Evolutionary conservation across 192 early-diverging fungal genomes (phyloP), one percentile per base, ranked within the genome.

Genomic region (Coemansia sp.): DNA sequence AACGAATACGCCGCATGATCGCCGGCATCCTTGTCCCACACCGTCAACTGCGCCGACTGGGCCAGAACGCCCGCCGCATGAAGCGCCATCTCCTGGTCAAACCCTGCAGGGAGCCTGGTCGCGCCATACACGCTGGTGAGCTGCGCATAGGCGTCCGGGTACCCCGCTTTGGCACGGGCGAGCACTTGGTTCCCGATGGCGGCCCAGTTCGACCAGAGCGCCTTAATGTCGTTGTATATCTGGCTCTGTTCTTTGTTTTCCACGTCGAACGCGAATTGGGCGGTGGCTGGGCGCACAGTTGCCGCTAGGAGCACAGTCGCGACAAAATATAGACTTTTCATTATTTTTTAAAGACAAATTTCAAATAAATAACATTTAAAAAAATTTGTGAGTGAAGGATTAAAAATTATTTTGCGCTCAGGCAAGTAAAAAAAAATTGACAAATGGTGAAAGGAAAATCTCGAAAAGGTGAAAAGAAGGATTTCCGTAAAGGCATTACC

Each of bases 181-280:
- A 71, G 35, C 0, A 60, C 58, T 24, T 60, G 55, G 42, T 64
- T 71, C 5, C 69, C 69, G 14, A 58, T 57, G 2, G 33, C 58
- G 14, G 62, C 69, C 69, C 69, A 71, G 58, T 64, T 57, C 4
- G 21, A 42, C 69, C 69, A 71, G 32, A 63, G 32, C 10, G 57
- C 69, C 53, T 60, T 45, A 18, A 71, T 64, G 35, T 71, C 69
- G 22, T 7, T 24, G 62, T 64, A 71, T n/a, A 71, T 56, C 23
- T n/a, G 33, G 31, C 43, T 28, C 18, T 21, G 58, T 8, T 71
- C 54, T 0, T 56, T 60, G 53, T 71, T 53, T 23, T 64, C 62
- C 19, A 65, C 28, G 16, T 38, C 30, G 43, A 71, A 71, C 6
- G 69, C 69, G 55, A 64, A 71, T 53, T 71, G 69, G 7, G 69